Base-by-base conservation (phyloP, 2,329 filamentous ascomycete genomes). In the Pseudogymnoascus sp. region DNA sequence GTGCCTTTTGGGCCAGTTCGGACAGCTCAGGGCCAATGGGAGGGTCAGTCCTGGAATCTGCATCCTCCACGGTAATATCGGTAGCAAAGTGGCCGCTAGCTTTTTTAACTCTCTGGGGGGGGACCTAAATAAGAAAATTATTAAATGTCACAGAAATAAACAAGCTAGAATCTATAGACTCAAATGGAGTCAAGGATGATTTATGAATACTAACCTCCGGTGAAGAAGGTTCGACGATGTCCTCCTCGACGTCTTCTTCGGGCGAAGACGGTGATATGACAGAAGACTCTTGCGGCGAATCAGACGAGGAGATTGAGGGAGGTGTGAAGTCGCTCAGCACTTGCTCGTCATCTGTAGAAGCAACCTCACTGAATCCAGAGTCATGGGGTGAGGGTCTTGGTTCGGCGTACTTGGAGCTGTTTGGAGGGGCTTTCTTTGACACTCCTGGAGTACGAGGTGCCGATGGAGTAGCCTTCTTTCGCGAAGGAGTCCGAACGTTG, bases 1-100 rank as follows among this genome's bases (percentile, higher is more conserved):
- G 4, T 25, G 62, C 62, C 5, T 28, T 11, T 11, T 4, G 6
- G 37, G 40, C 62, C 3, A 46, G 31, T 40, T 18, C 23, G 16
- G 14, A n/a, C 16, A 63, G 36, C 14, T 61, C 62, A 10, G 62
- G 53, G 7, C 62, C 62, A 7, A 59, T 3, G 14, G 28, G 50
- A 40, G 62, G 62, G 12, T 60, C 12, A 18, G 23, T 42, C 31
- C 37, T 40, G 23, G 25, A 4, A 28, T 63, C 50, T 16, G 50
- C 62, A 7, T 63, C 62, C 4, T 28, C 18, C 5, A 63, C 36
- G 59, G 62, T 63, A 60, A 61, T 28, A 61, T 60, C 11, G 16
- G 53, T 12, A 8, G 2, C 10, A 10, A 56, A 18, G 16, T 56
- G 5, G 5, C n/a, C 2, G 28, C 16, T 1, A 21, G 3, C 2